Base-by-base conservation (phyloP, 306 rosid species). In the Acmispon strigosus region DNA sequence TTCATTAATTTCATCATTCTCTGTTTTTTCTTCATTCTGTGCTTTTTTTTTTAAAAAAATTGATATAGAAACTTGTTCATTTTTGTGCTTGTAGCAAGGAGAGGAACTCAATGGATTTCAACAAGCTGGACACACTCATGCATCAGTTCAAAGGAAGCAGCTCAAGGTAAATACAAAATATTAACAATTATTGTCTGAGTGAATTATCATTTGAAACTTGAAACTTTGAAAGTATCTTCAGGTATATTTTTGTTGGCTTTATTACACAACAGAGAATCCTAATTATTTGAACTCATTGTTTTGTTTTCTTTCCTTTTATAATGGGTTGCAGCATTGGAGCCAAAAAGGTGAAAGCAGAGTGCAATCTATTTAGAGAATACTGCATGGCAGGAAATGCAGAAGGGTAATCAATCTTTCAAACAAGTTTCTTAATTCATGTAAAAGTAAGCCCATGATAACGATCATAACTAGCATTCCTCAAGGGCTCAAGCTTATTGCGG, bases 71-170 rank as follows among this genome's bases (percentile, higher is more conserved):
- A 27, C 4, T 27, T 27, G 11, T 48, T 52, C 50, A 56, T 53
- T 47, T 63, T 42, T 48, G 17, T 60, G 56, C 17, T 48, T 75
- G 74, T 80, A 76, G 81, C 74, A 90, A 91, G 66, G 87, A 85
- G 82, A 90, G 74, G 73, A 79, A 69, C 68, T 84, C 85, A 59
- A 66, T 67, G 49, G 98, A 92, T 78, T 92, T 90, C 59, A 78
- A 79, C 61, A 90, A 85, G 82, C 64, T 92, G 65, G 96, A 92
- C 73, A 77, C 70, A 62, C 73, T 73, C 6, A 88, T 92, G 92
- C 98, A 92, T 64, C 96, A 92, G 68, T 84, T 92, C 83, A 92
- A 84, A 81, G 98, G 98, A 79, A 92, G 98, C 74, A 92, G 92
- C 85, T 85, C 98, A 75, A 92, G 96, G 96, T 90, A 83, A 43